Evolutionary conservation across 2,329 filamentous ascomycete genomes (phyloP).

Genomic region (Zasmidium cellare): DNA sequence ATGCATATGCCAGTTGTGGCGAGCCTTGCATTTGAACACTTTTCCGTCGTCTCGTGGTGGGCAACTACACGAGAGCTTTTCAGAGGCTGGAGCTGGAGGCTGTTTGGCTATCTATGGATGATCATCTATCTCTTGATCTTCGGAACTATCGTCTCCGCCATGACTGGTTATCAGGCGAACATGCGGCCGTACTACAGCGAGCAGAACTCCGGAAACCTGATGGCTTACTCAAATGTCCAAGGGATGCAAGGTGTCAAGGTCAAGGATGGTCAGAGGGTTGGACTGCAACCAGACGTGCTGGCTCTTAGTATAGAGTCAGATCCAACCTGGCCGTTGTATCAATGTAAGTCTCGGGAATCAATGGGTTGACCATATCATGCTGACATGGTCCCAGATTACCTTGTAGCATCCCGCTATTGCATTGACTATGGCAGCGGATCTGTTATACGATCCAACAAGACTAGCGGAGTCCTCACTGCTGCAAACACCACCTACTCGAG

Average conservation of each 20-base stretch:
- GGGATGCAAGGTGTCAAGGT: neutral
- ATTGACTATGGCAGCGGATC: neutral
- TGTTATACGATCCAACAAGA: neutral
- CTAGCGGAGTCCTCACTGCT: neutral
- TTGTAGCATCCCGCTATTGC: neutral
- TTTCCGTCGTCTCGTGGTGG: slow-evolving; percentile 1
- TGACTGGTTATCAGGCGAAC: slow-evolving; percentile 14
- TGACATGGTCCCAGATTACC: neutral
- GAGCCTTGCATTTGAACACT: slow-evolving; percentile 8
- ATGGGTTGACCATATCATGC: neutral
- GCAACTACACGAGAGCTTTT: neutral
- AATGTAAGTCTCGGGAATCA: neutral
- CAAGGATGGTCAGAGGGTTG: neutral
- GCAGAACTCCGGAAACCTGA: neutral
- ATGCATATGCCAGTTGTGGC: slow-evolving; percentile 4
- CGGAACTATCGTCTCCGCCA: slow-evolving; percentile 12
- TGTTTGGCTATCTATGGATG: slow-evolving; percentile 3
- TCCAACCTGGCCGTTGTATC: slow-evolving; percentile 4
- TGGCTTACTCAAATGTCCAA: slow-evolving; percentile 1
- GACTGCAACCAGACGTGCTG: neutral
- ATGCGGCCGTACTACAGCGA: slow-evolving; percentile 6
- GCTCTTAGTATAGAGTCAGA: neutral
- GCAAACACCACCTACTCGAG: neutral
- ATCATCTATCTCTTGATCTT: slow-evolving; percentile 9
- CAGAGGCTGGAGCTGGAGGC: slow-evolving; percentile 7